Conservation (phyloP, 148 eudicot genomes). For the Agrostemma githago region DNA sequence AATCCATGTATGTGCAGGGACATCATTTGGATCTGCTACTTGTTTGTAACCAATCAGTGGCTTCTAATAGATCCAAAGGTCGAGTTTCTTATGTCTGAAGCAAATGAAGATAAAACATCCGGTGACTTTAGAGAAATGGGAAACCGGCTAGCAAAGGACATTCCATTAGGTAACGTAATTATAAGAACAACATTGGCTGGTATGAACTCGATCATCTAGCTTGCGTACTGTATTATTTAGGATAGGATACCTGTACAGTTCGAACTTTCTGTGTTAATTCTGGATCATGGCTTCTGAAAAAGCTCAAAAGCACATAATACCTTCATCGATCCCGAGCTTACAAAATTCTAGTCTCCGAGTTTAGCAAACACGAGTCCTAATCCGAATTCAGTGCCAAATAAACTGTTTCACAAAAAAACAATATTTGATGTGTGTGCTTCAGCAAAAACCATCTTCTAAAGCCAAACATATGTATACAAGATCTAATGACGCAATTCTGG, state of each 20-base stretch:
- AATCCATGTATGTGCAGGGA: conserved; percentile 49
- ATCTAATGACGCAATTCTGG: too few species aligned
- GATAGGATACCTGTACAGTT: conserved; percentile 84
- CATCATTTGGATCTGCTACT: conserved; percentile 96
- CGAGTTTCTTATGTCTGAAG: conserved; percentile 92
- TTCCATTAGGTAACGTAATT: conserved; percentile 95
- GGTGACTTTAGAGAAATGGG: conserved; percentile 99
- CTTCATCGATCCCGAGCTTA: conserved; percentile 86
- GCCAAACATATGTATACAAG: too few species aligned
- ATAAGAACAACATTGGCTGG: conserved; percentile 91
- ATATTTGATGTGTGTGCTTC: too few species aligned
- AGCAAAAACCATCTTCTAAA: too few species aligned
- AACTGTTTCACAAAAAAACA: background rate
- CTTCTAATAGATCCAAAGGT: conserved; percentile 84
- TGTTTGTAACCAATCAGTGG: conserved; percentile 98
- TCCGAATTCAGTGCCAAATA: background rate
- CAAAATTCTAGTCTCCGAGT: background rate
- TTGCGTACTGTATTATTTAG: conserved; percentile 49
- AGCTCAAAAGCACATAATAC: conserved; percentile 81
- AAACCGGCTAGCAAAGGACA: conserved; percentile 85
- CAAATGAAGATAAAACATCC: conserved; percentile 91
- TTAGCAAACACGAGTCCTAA: background rate
- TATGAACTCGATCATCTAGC: too few species aligned
- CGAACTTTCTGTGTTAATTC: conserved; percentile 93
- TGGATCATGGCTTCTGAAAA: conserved; percentile 93